phyloP scores from a whole-genome alignment of 768 basidiomycete species.

The Dendrothele bispora region DNA sequence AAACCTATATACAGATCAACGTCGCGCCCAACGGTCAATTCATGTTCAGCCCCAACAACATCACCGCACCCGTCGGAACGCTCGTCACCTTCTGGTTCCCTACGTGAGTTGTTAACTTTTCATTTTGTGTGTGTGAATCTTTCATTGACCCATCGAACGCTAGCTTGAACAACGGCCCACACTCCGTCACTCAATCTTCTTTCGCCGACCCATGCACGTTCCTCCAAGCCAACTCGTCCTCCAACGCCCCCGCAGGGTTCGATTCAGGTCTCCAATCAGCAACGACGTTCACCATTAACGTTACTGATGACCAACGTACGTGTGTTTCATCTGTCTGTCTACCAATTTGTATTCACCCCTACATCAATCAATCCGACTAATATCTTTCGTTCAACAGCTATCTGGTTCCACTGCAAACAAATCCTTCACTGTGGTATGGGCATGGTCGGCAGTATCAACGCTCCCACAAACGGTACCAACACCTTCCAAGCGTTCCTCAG shows the following conservation, averaged over 20 bases:
- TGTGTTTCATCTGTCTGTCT: not conserved
- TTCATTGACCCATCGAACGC: no score
- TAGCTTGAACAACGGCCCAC: slow-evolving; percentile 38
- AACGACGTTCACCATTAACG: slow-evolving; percentile 44
- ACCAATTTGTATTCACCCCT: not conserved
- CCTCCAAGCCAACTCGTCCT: slow-evolving; percentile 34
- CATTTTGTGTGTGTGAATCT: slow-evolving; percentile 9
- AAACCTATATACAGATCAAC: no score
- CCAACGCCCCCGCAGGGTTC: slow-evolving; percentile 43
- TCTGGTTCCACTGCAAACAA: slow-evolving; percentile 59
- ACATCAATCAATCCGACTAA: not conserved
- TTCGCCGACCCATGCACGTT: slow-evolving; percentile 54
- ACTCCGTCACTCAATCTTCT: slow-evolving; percentile 58
- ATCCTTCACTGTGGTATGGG: slow-evolving; percentile 48
- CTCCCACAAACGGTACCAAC: slow-evolving; percentile 41
- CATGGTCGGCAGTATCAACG: slow-evolving; percentile 42
- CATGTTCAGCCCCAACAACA: slow-evolving; percentile 43
- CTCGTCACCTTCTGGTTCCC: slow-evolving; percentile 56
- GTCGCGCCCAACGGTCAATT: slow-evolving; percentile 40
- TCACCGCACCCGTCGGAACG: slow-evolving; percentile 51
- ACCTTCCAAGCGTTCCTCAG: slow-evolving; percentile 39
- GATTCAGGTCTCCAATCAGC: slow-evolving; percentile 48
- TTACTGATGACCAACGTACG: slow-evolving; percentile 51
- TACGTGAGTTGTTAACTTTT: slow-evolving; percentile 26
- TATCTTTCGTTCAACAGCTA: slow-evolving; percentile 32